phyloP scores from a whole-genome alignment of 2,329 filamentous ascomycete genomes.

The Trichocomaceae sp. region DNA sequence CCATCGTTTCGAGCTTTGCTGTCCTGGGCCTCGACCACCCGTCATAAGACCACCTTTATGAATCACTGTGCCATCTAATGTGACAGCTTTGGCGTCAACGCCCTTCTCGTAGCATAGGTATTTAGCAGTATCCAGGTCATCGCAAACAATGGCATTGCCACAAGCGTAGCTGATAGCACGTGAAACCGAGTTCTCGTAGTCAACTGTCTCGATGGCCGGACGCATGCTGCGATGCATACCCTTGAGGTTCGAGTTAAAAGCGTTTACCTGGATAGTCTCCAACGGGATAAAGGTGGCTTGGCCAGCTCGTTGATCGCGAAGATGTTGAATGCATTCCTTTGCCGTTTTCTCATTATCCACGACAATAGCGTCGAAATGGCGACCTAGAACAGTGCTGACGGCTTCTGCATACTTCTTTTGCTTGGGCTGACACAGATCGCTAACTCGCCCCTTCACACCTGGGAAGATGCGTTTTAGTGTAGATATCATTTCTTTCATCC shows the following conservation, averaged over 20 bases:
- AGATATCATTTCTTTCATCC: slow-evolving; percentile 74
- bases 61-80: slow-evolving; percentile 90
- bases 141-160: slow-evolving; percentile 89
- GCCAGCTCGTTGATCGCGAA: slow-evolving; percentile 80
- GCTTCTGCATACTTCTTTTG: slow-evolving; percentile 95
- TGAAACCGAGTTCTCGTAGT: slow-evolving; percentile 81
- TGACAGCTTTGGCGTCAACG: slow-evolving; percentile 89
- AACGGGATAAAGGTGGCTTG: slow-evolving; percentile 93
- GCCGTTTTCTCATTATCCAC: slow-evolving; percentile 94
- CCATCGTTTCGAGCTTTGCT: slow-evolving; percentile 71
- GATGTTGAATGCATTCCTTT: slow-evolving; percentile 86
- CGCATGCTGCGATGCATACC: slow-evolving; percentile 76
- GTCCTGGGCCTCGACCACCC: slow-evolving; percentile 75
- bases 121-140: slow-evolving; percentile 78
- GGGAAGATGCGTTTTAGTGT: slow-evolving; percentile 86
- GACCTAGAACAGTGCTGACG: slow-evolving; percentile 82
- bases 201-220: slow-evolving; percentile 90
- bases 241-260: slow-evolving; percentile 83
- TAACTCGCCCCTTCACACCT: slow-evolving; percentile 82
- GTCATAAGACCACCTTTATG: slow-evolving; percentile 97
- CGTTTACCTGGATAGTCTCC: slow-evolving; percentile 93
- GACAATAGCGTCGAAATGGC: slow-evolving; percentile 88
- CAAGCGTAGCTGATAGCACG: slow-evolving; percentile 93
- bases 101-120: slow-evolving; percentile 78
- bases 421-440: slow-evolving; percentile 89